A percentile compares a stretch with the other conserved stretches of the same genome.
Conservation (phyloP, 2,329 filamentous ascomycete species). For the Alternaria postmessia region DNA sequence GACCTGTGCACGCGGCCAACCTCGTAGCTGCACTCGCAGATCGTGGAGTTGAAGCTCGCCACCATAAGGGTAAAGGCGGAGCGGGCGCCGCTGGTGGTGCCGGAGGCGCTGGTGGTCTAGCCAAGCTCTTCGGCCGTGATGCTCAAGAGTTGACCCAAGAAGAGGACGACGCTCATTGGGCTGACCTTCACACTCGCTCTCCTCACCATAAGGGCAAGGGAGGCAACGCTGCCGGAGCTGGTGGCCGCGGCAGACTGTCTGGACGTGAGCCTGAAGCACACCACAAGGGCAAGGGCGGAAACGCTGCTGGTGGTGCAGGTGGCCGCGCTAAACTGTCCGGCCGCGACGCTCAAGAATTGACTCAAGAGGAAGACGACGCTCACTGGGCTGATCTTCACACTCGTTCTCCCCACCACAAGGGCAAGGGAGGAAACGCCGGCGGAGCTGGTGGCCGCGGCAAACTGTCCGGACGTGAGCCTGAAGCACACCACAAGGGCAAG, state of each 20-base stretch:
- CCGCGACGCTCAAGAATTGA: not conserved
- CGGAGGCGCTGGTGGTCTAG: not conserved
- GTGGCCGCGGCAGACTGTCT: not conserved
- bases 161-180: not conserved
- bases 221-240: not conserved
- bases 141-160: not conserved
- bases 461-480: not conserved
- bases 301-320: too few species aligned
- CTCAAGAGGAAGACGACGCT: conserved; percentile 13
- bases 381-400: conserved; percentile 22
- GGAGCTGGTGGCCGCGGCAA: not conserved
- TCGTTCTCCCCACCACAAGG: conserved; percentile 14
- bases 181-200: not conserved
- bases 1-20: conserved; percentile 27
- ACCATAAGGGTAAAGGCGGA: conserved; percentile 27
- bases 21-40: conserved; percentile 33
- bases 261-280: not conserved
- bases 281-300: conserved; percentile 14
- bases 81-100: not conserved
- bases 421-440: conserved; percentile 5
- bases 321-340: not conserved
- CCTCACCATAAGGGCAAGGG: conserved; percentile 19
- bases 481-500: conserved; percentile 15
- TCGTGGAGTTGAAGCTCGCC: conserved; percentile 27
- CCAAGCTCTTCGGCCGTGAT: conserved; percentile 6